Evolutionary conservation across 2,329 filamentous ascomycete genomes (phyloP).

Genomic region (Daldinia sp.): DNA sequence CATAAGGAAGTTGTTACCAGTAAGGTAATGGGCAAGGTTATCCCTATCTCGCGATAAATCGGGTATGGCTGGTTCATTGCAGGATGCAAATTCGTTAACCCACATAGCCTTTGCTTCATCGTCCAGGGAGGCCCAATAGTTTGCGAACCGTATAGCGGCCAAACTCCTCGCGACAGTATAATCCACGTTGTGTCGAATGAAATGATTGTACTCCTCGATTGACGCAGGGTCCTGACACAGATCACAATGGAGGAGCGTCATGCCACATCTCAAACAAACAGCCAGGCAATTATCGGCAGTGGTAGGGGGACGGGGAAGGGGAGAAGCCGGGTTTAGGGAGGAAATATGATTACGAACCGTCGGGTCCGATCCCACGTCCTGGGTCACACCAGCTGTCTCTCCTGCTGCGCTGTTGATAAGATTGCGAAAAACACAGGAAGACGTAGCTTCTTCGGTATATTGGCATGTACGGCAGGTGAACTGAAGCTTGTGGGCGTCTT

Average conservation of each 20-base stretch:
- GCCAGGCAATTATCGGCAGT: slow-evolving; percentile 37
- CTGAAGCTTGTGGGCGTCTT: slow-evolving; percentile 81
- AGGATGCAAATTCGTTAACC: slow-evolving; percentile 38
- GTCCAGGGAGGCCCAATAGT: slow-evolving; percentile 36
- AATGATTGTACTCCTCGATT: slow-evolving; percentile 43
- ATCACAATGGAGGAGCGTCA: slow-evolving; percentile 45
- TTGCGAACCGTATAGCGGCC: slow-evolving; percentile 35
- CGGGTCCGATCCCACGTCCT: slow-evolving; percentile 96
- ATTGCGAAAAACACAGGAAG: slow-evolving; percentile 95
- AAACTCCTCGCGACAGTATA: slow-evolving; percentile 36
- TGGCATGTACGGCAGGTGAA: slow-evolving; percentile 97
- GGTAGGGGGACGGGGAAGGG: neutral
- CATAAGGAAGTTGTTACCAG: slow-evolving; percentile 27
- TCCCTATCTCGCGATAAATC: slow-evolving; percentile 5
- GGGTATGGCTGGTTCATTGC: slow-evolving; percentile 18
- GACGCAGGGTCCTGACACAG: slow-evolving; percentile 43
- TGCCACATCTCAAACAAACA: slow-evolving; percentile 46
- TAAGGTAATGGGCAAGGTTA: slow-evolving; percentile 35
- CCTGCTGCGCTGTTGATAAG: slow-evolving; percentile 89
- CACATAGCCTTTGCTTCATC: slow-evolving; percentile 31
- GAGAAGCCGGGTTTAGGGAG: slow-evolving; percentile 33
- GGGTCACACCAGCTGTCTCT: slow-evolving; percentile 95
- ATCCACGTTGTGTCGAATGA: slow-evolving; percentile 35
- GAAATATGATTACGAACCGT: slow-evolving; percentile 80
- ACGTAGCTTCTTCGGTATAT: slow-evolving; percentile 85